Conservation (phyloP, 2,329 filamentous ascomycete genomes). For the Fusarium brevicatenulatum region DNA sequence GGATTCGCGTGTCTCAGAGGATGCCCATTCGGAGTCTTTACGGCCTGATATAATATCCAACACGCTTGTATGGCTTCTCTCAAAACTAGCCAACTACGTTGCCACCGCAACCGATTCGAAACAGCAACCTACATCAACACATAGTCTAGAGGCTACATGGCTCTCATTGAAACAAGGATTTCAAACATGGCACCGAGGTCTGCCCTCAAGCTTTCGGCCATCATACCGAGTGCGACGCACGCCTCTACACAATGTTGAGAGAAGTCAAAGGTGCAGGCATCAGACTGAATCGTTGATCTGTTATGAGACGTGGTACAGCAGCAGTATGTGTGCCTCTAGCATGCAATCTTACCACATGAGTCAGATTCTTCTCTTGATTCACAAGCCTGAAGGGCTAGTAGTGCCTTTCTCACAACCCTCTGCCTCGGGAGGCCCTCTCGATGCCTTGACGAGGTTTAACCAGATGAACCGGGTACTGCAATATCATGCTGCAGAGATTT, state of each 20-base stretch:
- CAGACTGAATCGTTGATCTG: not conserved
- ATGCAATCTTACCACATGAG: not conserved
- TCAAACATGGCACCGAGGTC: not conserved
- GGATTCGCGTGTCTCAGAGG: not conserved
- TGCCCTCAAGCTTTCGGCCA: not conserved
- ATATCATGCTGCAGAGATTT: not conserved
- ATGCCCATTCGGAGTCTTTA: not conserved
- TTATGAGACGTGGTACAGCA: not conserved
- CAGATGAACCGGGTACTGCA: not conserved
- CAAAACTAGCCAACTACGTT: not conserved
- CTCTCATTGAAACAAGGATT: not conserved
- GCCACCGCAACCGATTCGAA: not conserved
- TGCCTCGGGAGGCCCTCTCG: not conserved
- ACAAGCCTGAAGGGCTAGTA: not conserved
- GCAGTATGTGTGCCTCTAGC: not conserved
- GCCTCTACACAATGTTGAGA: not conserved
- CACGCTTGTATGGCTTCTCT: not conserved
- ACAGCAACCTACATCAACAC: not conserved
- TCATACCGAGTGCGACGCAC: not conserved
- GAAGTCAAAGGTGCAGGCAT: not conserved
- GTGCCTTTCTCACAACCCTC: not conserved
- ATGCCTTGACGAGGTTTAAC: not conserved
- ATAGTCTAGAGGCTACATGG: not conserved
- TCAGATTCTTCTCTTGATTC: not conserved
- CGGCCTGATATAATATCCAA: not conserved